Evolutionary conservation across 371 early-diverging fungal genomes (phyloP).

Genomic region (Mucor mucedo): DNA sequence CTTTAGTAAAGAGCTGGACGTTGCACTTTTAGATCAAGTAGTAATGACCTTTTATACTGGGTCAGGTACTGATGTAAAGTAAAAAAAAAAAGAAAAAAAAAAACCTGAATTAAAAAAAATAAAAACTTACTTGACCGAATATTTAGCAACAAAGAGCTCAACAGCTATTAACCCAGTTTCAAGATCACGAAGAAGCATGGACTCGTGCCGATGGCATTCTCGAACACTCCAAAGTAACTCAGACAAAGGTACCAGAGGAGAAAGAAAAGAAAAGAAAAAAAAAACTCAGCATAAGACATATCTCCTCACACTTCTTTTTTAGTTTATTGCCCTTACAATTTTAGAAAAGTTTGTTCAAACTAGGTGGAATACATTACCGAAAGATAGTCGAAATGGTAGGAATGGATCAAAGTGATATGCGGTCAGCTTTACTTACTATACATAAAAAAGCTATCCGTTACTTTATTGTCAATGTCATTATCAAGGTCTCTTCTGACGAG

Average conservation of each 20-base stretch:
- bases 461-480: slow-evolving; percentile 89
- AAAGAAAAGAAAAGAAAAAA: neutral
- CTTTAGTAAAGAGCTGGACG: slow-evolving; percentile 87
- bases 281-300: neutral
- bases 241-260: slow-evolving; percentile 80
- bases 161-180: slow-evolving; percentile 88
- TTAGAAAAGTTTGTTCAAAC: slow-evolving; percentile 97
- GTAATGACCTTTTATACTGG: slow-evolving; percentile 80
- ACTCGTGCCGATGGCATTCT: slow-evolving; percentile 94
- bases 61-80: slow-evolving; percentile 72
- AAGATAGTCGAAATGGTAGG: slow-evolving; percentile 87
- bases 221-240: slow-evolving; percentile 77
- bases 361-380: slow-evolving; percentile 95
- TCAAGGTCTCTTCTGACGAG: slow-evolving; percentile 88
- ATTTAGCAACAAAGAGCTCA: slow-evolving; percentile 82
- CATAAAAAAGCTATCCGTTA: slow-evolving; percentile 82
- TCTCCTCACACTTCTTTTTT: neutral
- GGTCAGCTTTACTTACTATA: neutral
- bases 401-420: neutral
- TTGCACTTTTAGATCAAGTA: slow-evolving; percentile 86
- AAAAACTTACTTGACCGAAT: too few relatives aligned
- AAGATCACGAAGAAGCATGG: slow-evolving; percentile 98
- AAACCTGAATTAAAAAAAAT: too few relatives aligned
- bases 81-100: too few relatives aligned
- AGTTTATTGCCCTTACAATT: slow-evolving; percentile 97